A percentile compares a stretch with the other conserved stretches of the same genome.
Conservation (phyloP, 176 grass and related monocot species). For the Ampelocalamus luodianensis region DNA sequence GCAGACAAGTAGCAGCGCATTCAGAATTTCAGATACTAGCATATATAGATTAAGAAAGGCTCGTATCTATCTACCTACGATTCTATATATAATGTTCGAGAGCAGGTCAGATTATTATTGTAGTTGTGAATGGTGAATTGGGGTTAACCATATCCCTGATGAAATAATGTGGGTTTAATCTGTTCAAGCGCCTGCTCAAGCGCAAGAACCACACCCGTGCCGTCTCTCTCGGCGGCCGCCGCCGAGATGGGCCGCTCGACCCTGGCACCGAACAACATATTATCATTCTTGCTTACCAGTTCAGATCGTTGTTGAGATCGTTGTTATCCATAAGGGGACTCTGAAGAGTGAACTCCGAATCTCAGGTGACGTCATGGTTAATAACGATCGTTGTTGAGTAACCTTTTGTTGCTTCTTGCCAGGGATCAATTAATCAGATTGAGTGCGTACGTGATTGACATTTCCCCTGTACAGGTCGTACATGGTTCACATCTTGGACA, state of each 20-base stretch:
- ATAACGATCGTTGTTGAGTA: neutral
- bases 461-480: neutral
- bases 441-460: neutral
- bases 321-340: neutral
- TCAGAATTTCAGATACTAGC: neutral
- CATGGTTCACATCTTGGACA: no score
- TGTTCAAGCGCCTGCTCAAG: neutral
- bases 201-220: neutral
- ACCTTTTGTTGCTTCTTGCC: neutral
- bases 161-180: conserved; percentile 7
- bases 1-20: neutral
- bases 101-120: neutral
- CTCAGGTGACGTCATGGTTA: neutral
- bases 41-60: neutral
- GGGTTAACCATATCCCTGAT: neutral
- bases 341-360: neutral
- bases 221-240: neutral
- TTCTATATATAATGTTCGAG: neutral
- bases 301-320: neutral
- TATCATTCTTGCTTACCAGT: neutral
- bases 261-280: neutral
- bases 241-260: neutral
- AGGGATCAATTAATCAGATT: neutral
- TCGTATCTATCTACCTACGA: no score
- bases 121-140: neutral